Evolutionary conservation across 1,284 basidiomycete genomes (phyloP).

Genomic region (Marasmius fiardii): DNA sequence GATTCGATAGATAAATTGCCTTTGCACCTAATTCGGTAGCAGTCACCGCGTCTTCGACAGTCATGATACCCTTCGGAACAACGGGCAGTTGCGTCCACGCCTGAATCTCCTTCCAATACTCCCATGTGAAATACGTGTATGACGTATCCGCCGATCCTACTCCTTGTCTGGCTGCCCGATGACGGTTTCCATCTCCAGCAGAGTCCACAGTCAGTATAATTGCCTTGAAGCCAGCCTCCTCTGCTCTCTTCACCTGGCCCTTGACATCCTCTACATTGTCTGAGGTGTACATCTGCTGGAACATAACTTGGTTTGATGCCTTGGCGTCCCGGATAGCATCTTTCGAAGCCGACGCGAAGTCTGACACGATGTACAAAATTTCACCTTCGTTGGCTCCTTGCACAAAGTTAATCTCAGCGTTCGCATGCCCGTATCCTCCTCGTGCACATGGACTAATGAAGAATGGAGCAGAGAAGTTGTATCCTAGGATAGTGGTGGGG

Average conservation of each 20-base stretch:
- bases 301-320: not conserved
- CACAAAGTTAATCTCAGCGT: not conserved
- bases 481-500: constrained; percentile 1
- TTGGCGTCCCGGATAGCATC: not conserved
- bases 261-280: not conserved
- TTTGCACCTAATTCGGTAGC: constrained; percentile 84
- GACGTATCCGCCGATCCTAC: not conserved
- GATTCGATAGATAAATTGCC: constrained; percentile 87
- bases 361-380: constrained; percentile 1
- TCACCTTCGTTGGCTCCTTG: not conserved
- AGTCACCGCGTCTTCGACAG: constrained; percentile 72
- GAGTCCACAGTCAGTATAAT: not conserved
- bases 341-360: not conserved
- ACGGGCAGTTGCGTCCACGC: not conserved
- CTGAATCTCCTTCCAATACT: not conserved
- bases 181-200: not conserved
- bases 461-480: constrained; percentile 3
- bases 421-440: not conserved
- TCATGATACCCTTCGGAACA: constrained; percentile 33
- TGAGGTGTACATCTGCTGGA: constrained; percentile 1
- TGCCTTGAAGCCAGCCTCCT: not conserved
- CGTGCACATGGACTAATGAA: not conserved
- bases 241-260: not conserved
- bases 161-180: not conserved
- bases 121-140: constrained; percentile 1